Evolutionary conservation across 2,329 filamentous ascomycete species (phyloP), one percentile per base, ranked within the genome.

Genomic region (Tolypocladium endophyticum): DNA sequence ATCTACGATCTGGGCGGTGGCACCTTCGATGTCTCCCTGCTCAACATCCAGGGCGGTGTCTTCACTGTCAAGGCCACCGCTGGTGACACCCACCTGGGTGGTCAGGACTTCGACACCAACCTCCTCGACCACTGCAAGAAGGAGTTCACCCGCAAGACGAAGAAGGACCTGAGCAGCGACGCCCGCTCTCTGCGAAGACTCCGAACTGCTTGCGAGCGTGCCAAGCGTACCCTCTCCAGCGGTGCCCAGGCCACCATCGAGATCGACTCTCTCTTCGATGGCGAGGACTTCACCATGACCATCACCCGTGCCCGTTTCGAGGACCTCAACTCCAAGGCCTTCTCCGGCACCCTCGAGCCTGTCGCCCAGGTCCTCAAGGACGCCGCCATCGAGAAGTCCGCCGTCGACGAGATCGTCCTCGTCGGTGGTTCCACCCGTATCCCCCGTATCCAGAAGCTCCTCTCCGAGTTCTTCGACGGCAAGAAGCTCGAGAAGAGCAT

Each of bases 401-500:
- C 86, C 73, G 93, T 99, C 71, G 92, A 97, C 75, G 94, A 99
- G 85, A 96, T 99, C 67, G 94, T 99, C 71, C 89, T 99, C 72
- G 94, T 99, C 73, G 94, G 94, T 87, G 94, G 94, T 70, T 97
- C 92, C 65, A 99, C 94, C 73, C 94, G 94, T 91, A 99, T 99
- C 70, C 94, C 94, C 73, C 87, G 88, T 77, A 96, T 99, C 77
- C 94, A 99, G 88, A 97, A 97, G 87, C 89, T 99, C 67, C 87
- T 99, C 68, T 92, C 88, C 81, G 94, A 99, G 80, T 97, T 92
- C 86, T 99, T 99, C 82, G 90, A 95, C 76, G 92, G 92, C 80
- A 99, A 99, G 91, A 97, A 99, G 89, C 90, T 97, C 68, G 93
- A 97, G 87, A 97, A 97, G 85, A 94, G 90, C 84, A 97, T 97